Conservation (phyloP, 2,329 filamentous ascomycete genomes). For the Myriangium duriaei region DNA sequence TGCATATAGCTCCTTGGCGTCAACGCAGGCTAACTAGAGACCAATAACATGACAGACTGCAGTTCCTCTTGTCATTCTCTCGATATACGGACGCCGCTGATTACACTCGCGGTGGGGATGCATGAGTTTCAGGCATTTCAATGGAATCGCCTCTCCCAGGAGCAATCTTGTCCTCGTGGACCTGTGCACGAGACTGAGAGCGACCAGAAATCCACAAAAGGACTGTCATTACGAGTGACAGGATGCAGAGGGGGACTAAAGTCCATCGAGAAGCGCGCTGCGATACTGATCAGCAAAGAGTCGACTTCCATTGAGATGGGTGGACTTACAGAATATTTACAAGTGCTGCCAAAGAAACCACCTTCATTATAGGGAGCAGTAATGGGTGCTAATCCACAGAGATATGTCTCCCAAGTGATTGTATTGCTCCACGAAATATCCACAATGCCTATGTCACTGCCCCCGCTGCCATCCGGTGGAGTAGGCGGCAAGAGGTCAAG, state of each 20-base stretch:
- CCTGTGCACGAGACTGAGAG: neutral
- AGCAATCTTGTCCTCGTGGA: neutral
- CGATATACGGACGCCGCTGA: too few relatives aligned
- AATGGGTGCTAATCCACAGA: neutral
- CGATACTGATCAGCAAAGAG: neutral
- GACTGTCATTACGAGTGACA: neutral
- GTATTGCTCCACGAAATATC: neutral
- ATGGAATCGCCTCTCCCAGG: neutral
- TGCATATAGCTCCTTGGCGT: slow-evolving; percentile 46
- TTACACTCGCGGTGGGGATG: too few relatives aligned
- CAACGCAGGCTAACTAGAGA: too few relatives aligned
- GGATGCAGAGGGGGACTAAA: neutral
- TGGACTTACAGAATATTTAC: neutral
- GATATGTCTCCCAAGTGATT: neutral
- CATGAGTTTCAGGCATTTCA: too few relatives aligned
- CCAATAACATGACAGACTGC: too few relatives aligned
- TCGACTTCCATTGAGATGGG: neutral
- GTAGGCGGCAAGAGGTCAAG: neutral
- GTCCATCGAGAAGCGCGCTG: neutral
- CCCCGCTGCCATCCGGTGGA: neutral
- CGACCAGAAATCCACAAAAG: neutral
- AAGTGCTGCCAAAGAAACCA: neutral
- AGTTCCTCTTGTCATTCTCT: too few relatives aligned
- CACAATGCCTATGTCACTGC: neutral
- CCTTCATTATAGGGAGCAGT: neutral